Conservation (phyloP, 768 basidiomycete species). For the Russula compacta region DNA sequence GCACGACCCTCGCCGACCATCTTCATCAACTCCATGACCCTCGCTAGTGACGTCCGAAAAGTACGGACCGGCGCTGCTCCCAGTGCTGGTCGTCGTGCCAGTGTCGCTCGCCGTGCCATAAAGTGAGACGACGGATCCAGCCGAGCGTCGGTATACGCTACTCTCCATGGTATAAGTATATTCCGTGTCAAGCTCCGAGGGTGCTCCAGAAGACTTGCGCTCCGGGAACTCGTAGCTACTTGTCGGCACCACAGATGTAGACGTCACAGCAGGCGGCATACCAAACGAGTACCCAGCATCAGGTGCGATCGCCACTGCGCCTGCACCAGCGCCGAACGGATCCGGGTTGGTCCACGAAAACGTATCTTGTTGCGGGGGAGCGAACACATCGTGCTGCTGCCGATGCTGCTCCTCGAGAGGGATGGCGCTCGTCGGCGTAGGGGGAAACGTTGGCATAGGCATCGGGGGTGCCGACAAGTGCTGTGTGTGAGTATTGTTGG, state of each 20-base stretch:
- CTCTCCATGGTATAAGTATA: slow-evolving; percentile 1
- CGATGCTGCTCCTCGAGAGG: slow-evolving; percentile 8
- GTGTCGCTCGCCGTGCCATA: slow-evolving; percentile 13
- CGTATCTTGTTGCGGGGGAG: background rate
- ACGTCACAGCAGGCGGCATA: background rate
- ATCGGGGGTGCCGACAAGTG: slow-evolving; percentile 2
- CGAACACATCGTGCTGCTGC: background rate
- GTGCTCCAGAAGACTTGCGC: slow-evolving; percentile 11
- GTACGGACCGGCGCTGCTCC: slow-evolving; percentile 17
- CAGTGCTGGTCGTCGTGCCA: slow-evolving; percentile 8
- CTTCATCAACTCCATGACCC: slow-evolving; percentile 9
- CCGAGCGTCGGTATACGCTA: slow-evolving; percentile 14
- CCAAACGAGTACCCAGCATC: slow-evolving; percentile 20
- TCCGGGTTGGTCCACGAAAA: slow-evolving; percentile 17
- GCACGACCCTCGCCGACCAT: slow-evolving; percentile 19
- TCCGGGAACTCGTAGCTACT: slow-evolving; percentile 17
- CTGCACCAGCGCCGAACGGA: slow-evolving; percentile 9
- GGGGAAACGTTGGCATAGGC: background rate
- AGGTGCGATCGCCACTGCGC: slow-evolving; percentile 8
- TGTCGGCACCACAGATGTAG: background rate
- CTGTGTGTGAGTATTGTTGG: background rate
- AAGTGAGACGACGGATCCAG: slow-evolving; percentile 14
- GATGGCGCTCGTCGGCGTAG: slow-evolving; percentile 1
- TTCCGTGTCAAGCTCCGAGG: slow-evolving; percentile 5
- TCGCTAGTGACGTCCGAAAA: slow-evolving; percentile 18